phyloP scores from a whole-genome alignment of 129 eudicot genomes.

The Mikania micrantha region DNA sequence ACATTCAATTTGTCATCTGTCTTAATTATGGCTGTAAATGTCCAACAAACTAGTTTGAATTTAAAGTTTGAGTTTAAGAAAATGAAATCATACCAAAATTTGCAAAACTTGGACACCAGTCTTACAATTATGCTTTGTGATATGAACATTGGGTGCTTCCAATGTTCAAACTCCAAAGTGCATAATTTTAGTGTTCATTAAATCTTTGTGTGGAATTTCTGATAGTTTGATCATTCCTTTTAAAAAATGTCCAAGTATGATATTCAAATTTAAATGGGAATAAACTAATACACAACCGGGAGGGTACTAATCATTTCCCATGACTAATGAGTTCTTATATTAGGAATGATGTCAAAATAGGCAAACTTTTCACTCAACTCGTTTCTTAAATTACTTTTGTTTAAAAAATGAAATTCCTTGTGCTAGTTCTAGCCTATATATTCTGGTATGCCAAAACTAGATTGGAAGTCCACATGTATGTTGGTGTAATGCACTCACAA shows the following conservation, averaged over 20 bases:
- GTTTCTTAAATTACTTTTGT: background rate
- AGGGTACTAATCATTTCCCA: background rate
- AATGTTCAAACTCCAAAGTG: background rate
- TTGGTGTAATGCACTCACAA: background rate
- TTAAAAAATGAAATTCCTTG: slow-evolving; percentile 5
- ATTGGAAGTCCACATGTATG: background rate
- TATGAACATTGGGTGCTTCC: background rate
- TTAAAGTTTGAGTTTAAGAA: background rate
- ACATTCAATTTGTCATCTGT: slow-evolving; percentile 1
- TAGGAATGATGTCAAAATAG: background rate
- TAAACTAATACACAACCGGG: background rate
- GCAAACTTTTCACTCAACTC: background rate
- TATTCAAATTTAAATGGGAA: background rate
- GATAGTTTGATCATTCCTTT: background rate
- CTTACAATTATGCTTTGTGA: background rate
- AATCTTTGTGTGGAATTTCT: background rate
- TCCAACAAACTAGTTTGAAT: slow-evolving; percentile 4
- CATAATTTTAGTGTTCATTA: background rate
- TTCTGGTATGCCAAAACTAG: background rate
- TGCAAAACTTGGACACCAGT: background rate
- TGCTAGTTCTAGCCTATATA: background rate
- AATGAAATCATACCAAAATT: background rate
- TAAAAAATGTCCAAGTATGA: background rate
- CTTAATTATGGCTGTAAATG: background rate
- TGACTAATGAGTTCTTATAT: background rate